A percentile compares a stretch with the other conserved stretches of the same genome.
phyloP scores from a whole-genome alignment of 148 eudicot species.

The Diospyros kaki region DNA sequence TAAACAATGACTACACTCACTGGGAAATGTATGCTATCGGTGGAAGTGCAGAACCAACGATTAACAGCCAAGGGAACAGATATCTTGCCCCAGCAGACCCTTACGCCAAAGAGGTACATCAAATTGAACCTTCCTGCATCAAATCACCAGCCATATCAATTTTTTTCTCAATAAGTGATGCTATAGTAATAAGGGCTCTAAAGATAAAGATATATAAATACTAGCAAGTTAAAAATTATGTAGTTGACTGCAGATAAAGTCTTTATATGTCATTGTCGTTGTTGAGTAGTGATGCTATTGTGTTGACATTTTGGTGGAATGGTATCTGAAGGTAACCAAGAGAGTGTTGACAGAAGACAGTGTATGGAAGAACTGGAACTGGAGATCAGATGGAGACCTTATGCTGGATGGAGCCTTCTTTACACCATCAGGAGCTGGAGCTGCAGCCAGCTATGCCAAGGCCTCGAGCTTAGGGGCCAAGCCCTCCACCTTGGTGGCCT shows the following conservation, averaged over 20 bases:
- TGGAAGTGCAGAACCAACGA: conserved; percentile 84
- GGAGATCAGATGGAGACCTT: conserved; percentile 93
- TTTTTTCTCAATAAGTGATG: no score
- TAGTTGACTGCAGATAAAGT: no score
- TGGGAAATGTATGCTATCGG: conserved; percentile 99
- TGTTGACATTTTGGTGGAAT: background rate
- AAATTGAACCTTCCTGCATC: background rate
- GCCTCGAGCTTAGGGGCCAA: conserved; percentile 93
- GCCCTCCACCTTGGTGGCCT: conserved; percentile 75
- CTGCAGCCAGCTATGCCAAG: conserved; percentile 78
- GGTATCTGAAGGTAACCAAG: conserved; percentile 63
- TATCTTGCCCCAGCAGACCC: conserved; percentile 74
- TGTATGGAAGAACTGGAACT: conserved; percentile 80
- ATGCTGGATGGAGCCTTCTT: conserved; percentile 89
- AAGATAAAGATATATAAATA: no score
- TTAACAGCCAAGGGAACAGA: conserved; percentile 95
- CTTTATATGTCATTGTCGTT: background rate
- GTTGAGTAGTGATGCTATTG: background rate
- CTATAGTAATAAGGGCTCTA: no score
- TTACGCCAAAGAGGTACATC: conserved; percentile 71
- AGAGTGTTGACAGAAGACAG: conserved; percentile 56
- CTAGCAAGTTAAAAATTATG: no score
- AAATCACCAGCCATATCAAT: no score
- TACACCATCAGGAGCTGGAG: conserved; percentile 82
- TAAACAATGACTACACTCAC: conserved; percentile 95